Percentiles rank a stretch among this genome's conserved stretches.
phyloP scores from a whole-genome alignment of 768 basidiomycete species.

The Lyophyllum shimeji region DNA sequence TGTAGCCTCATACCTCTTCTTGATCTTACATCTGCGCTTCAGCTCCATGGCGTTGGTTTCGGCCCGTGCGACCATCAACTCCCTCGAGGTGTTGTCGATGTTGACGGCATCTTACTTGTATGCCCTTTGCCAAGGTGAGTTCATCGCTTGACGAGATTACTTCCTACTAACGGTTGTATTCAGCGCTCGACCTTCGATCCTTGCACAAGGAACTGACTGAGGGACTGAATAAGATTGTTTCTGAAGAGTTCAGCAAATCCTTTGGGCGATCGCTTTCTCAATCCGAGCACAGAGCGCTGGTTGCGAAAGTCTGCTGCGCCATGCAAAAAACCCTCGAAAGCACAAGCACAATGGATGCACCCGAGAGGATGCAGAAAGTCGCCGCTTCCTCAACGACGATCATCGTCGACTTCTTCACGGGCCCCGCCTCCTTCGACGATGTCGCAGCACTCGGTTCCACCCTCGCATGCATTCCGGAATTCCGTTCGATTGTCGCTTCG shows the following conservation, averaged over 20 bases:
- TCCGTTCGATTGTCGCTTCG: constrained; percentile 54
- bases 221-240: constrained; percentile 45
- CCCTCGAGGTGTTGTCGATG: constrained; percentile 76
- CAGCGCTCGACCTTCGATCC: constrained; percentile 81
- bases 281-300: constrained; percentile 30
- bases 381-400: constrained; percentile 60
- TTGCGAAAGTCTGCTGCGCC: constrained; percentile 35
- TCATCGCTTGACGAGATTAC: background rate
- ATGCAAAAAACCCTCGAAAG: constrained; percentile 58
- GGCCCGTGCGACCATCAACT: constrained; percentile 74
- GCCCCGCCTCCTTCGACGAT: constrained; percentile 31
- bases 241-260: constrained; percentile 45
- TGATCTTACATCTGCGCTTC: constrained; percentile 10
- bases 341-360: constrained; percentile 72
- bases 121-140: constrained; percentile 59
- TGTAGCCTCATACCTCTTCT: background rate
- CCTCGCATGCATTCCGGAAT: constrained; percentile 43
- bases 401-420: constrained; percentile 63
- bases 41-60: constrained; percentile 86
- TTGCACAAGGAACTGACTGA: constrained; percentile 64
- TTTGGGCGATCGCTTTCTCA: constrained; percentile 42
- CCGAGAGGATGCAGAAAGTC: constrained; percentile 67
- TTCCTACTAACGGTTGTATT: background rate
- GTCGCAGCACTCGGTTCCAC: constrained; percentile 27
- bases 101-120: constrained; percentile 77